A percentile compares a stretch with the other conserved stretches of the same genome.
These are phyloP conservation scores for Echinosphaeria canescens DNA, from an alignment of 2,329 filamentous ascomycete species.

Conservation along the genomic window DNA sequence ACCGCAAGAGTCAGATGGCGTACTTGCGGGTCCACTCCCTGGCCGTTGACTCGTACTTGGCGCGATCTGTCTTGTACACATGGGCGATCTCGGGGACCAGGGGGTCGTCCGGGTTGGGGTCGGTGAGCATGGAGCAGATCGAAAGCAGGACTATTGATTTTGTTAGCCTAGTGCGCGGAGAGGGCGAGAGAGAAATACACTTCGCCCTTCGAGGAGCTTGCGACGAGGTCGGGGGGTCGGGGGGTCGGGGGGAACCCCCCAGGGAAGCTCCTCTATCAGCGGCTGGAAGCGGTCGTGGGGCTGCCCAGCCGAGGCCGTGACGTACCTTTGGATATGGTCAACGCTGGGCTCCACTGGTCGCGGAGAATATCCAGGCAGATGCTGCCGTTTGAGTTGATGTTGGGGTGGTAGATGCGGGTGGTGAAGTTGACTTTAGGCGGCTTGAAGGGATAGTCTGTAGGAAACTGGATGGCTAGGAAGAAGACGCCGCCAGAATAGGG, in stretches of 20 bases:
- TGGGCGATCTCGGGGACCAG: conserved; percentile 98
- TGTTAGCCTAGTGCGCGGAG: conserved; percentile 2
- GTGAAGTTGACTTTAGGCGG: conserved; percentile 99
- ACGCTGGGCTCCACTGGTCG: conserved; percentile 96
- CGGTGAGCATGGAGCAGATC: conserved; percentile 99
- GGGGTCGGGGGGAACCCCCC: too few relatives aligned
- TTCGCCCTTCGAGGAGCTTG: too few relatives aligned
- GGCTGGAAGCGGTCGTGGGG: too few relatives aligned
- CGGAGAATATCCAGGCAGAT: conserved; percentile 97
- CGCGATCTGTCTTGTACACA: conserved; percentile 97
- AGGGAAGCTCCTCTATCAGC: too few relatives aligned
- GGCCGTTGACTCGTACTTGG: conserved; percentile 88
- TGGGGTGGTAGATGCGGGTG: conserved; percentile 97
- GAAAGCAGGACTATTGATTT: conserved; percentile 75
- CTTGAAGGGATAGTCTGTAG: conserved; percentile 99
- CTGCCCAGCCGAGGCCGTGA: too few relatives aligned
- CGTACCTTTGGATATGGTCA: conserved; percentile 96
- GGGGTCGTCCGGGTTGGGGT: conserved; percentile 97
- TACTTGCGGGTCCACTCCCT: conserved; percentile 99
- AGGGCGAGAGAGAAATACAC: too few relatives aligned
- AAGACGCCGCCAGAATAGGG: conserved; percentile 97
- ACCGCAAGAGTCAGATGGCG: conserved; percentile 43
- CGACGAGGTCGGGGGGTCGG: too few relatives aligned
- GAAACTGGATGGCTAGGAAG: conserved; percentile 98
- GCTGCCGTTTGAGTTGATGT: conserved; percentile 99